phyloP scores from a whole-genome alignment of 495 filamentous ascomycete species.

The Baudoinia panamericana region DNA sequence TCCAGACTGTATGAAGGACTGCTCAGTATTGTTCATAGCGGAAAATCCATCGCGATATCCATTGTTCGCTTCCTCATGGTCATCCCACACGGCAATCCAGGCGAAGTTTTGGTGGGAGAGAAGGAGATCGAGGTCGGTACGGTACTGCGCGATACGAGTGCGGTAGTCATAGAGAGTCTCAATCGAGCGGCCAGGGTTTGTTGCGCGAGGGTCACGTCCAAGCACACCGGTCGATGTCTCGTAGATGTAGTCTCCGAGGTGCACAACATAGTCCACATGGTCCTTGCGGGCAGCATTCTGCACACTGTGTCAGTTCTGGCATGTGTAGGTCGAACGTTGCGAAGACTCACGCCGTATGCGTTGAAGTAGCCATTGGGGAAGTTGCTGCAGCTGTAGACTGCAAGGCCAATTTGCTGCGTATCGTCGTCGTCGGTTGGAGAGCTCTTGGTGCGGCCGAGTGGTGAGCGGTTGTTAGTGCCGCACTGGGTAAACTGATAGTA shows the following conservation, averaged over 20 bases:
- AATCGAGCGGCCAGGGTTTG: constrained; percentile 9
- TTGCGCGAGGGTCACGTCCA: too few relatives aligned
- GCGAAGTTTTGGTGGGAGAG: constrained; percentile 35
- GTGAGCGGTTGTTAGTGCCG: constrained; percentile 25
- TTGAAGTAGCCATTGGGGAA: constrained; percentile 47
- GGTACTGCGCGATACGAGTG: constrained; percentile 45
- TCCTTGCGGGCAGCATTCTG: constrained; percentile 48
- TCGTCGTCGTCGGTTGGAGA: constrained; percentile 25
- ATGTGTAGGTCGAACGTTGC: too few relatives aligned
- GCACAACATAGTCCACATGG: constrained; percentile 46
- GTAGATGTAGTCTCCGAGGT: constrained; percentile 59
- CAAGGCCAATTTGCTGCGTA: constrained; percentile 22
- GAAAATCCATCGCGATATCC: constrained; percentile 42
- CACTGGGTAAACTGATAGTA: constrained; percentile 35
- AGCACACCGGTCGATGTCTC: constrained; percentile 41
- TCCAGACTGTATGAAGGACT: constrained; percentile 43
- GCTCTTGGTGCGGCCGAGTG: constrained; percentile 30
- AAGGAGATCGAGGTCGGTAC: constrained; percentile 47
- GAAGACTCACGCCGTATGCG: constrained; percentile 2
- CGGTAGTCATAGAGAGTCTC: constrained; percentile 48
- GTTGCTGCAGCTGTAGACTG: constrained; percentile 31
- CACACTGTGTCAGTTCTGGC: too few relatives aligned
- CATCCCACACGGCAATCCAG: constrained; percentile 18
- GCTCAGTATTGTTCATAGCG: constrained; percentile 44
- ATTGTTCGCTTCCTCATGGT: constrained; percentile 52